Evolutionary conservation across 208 protist species (phyloP).

Genomic region (Blastocrithidia nonstop): DNA sequence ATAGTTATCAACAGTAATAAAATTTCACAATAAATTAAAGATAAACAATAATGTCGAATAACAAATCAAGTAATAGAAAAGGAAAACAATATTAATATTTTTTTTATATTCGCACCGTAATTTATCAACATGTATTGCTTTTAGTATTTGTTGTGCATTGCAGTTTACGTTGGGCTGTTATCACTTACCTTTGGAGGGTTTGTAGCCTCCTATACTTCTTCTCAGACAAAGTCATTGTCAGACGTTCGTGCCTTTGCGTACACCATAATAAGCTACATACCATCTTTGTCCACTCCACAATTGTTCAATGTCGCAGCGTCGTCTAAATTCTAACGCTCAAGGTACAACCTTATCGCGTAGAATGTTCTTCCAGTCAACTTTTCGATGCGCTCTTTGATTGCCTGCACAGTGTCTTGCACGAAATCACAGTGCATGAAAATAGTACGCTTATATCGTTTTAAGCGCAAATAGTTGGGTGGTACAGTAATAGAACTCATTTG

Average conservation of each 20-base stretch:
- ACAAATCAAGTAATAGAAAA: no score
- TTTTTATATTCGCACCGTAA: no score
- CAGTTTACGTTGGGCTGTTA: no score
- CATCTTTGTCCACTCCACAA: constrained; percentile 62
- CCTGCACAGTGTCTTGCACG: constrained; percentile 79
- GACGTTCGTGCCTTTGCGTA: constrained; percentile 39
- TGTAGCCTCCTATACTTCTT: constrained; percentile 57
- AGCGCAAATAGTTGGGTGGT: constrained; percentile 60
- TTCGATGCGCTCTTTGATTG: constrained; percentile 79
- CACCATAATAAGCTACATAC: constrained; percentile 68
- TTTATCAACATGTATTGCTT: no score
- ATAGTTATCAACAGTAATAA: no score
- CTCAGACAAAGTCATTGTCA: constrained; percentile 51
- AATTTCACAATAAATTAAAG: no score
- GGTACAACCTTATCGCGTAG: constrained; percentile 61
- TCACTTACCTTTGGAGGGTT: background rate
- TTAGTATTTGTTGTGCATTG: no score
- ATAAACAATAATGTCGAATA: no score
- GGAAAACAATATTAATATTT: no score
- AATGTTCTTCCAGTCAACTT: constrained; percentile 69
- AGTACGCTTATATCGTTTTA: constrained; percentile 60
- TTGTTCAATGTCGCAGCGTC: constrained; percentile 65
- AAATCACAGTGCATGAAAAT: constrained; percentile 85
- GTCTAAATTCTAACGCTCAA: constrained; percentile 58
- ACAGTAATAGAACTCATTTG: constrained; percentile 4